phyloP scores from a whole-genome alignment of 129 eudicot genomes.

The Flaveria trinervia region DNA sequence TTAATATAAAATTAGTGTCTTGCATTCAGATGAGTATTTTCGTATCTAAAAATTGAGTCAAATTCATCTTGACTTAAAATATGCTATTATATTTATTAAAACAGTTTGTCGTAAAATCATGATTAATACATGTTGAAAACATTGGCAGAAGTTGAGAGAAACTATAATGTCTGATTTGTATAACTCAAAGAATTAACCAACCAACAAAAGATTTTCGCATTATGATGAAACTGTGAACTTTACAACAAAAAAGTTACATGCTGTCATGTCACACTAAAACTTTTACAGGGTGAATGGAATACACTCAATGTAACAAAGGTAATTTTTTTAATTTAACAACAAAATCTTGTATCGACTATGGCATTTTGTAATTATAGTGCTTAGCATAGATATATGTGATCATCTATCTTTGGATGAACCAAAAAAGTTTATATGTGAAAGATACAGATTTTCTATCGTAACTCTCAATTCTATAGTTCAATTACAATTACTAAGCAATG shows the following conservation, averaged over 20 bases:
- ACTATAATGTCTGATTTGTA: no score
- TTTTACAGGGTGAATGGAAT: not conserved
- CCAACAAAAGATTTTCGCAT: constrained; percentile 5
- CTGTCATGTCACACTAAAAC: not conserved
- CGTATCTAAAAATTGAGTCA: not conserved
- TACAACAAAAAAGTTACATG: not conserved
- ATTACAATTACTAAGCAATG: not conserved
- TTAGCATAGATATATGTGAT: not conserved
- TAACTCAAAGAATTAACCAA: not conserved
- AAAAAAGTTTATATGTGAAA: not conserved
- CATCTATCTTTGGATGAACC: not conserved
- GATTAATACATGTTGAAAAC: not conserved
- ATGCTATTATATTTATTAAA: not conserved
- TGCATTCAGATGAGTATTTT: not conserved
- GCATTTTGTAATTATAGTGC: not conserved
- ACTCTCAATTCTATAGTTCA: not conserved
- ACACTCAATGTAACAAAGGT: not conserved
- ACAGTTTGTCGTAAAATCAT: not conserved
- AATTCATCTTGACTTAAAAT: not conserved
- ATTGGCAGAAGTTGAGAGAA: not conserved
- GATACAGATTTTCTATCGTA: not conserved
- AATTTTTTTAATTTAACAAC: not conserved
- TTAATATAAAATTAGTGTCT: not conserved
- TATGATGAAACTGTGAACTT: not conserved
- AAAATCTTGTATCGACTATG: not conserved